A percentile compares a stretch with the other conserved stretches of the same genome.
Conservation (phyloP, 805 yeast species). For the Kuraishia floccosa region DNA sequence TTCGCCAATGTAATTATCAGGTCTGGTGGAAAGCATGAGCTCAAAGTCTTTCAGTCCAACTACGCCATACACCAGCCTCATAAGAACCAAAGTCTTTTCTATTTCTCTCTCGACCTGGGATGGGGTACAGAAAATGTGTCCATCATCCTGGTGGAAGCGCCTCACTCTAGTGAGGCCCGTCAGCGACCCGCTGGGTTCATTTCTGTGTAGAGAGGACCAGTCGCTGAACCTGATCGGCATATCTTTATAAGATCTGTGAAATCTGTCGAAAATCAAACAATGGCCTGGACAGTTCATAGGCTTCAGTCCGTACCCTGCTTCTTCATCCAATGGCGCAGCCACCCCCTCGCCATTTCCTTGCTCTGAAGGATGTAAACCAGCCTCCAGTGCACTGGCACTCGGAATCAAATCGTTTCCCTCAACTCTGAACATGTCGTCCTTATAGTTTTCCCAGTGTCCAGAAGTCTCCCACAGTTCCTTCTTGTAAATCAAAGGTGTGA, state of each 20-base stretch:
- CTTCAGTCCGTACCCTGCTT: constrained; percentile 58
- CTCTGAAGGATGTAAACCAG: no score
- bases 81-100: constrained; percentile 53
- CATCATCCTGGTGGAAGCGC: constrained; percentile 96
- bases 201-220: constrained; percentile 86
- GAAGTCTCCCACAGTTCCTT: constrained; percentile 79
- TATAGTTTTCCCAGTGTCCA: constrained; percentile 94
- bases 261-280: constrained; percentile 67
- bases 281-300: constrained; percentile 98
- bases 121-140: constrained; percentile 83
- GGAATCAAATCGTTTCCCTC: constrained; percentile 52
- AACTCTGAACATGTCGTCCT: constrained; percentile 89
- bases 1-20: constrained; percentile 72
- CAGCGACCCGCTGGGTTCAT: constrained; percentile 90
- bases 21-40: constrained; percentile 76
- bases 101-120: constrained; percentile 74
- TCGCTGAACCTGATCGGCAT: constrained; percentile 81
- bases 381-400: no score
- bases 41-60: constrained; percentile 52
- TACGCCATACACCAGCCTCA: constrained; percentile 61
- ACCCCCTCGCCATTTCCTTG: constrained; percentile 6
- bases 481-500: constrained; percentile 83
- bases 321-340: constrained; percentile 11
- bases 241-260: constrained; percentile 75
- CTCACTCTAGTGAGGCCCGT: constrained; percentile 90